phyloP scores from a whole-genome alignment of 2,329 filamentous ascomycete genomes.

The Botrytis deweyae region DNA sequence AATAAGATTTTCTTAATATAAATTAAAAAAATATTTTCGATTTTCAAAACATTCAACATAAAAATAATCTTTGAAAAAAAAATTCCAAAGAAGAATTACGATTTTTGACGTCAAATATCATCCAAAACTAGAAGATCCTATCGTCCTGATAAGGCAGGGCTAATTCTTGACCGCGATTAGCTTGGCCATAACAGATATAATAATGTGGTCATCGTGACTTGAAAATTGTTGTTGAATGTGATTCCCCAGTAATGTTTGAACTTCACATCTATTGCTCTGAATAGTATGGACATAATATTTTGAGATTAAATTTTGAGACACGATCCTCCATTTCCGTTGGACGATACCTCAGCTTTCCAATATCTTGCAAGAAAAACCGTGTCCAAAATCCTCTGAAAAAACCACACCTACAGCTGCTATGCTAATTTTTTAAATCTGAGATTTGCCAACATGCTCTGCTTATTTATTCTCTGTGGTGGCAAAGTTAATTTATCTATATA shows the following conservation, averaged over 20 bases:
- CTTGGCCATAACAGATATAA: neutral
- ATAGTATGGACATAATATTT: rapidly evolving
- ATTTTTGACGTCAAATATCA: no score
- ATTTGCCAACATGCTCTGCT: neutral
- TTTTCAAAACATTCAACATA: no score
- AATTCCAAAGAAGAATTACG: no score
- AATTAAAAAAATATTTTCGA: no score
- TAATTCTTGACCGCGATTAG: rapidly evolving
- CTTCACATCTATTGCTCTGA: rapidly evolving
- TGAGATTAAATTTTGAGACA: neutral
- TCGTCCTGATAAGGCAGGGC: neutral
- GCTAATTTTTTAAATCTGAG: neutral
- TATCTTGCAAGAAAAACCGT: neutral
- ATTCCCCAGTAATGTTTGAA: rapidly evolving
- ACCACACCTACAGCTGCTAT: neutral
- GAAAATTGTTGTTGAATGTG: rapidly evolving
- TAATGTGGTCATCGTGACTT: neutral
- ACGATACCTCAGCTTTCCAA: rapidly evolving
- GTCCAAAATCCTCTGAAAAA: neutral
- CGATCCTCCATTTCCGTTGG: no score
- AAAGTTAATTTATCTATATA: no score
- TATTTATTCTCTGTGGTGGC: no score
- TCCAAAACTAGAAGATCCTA: no score
- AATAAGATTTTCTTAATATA: no score
- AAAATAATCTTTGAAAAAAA: no score